A percentile compares a stretch with the other conserved stretches of the same genome.
Evolutionary conservation across 2,329 filamentous ascomycete genomes (phyloP).

Genomic region (Penicillium sp.): DNA sequence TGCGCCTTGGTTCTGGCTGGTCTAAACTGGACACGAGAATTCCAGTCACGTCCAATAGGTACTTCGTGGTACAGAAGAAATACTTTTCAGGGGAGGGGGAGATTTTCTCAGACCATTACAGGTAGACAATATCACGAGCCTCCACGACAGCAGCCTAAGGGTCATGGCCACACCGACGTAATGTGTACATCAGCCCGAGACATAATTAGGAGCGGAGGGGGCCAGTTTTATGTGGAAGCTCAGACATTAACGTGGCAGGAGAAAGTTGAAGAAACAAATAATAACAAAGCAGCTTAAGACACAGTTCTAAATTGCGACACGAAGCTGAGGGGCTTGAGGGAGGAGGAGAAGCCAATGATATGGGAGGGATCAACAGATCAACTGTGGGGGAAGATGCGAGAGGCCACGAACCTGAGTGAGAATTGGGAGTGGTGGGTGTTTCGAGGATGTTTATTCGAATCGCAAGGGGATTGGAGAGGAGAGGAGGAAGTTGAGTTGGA

Average conservation of each 20-base stretch:
- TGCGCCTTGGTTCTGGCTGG: background rate
- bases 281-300: slow-evolving; percentile 12
- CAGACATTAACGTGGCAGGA: slow-evolving; percentile 25
- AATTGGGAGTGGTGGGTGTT: background rate
- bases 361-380: slow-evolving; percentile 21
- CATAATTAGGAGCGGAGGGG: slow-evolving; percentile 18
- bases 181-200: slow-evolving; percentile 10
- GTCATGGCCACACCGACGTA: slow-evolving; percentile 7
- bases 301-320: slow-evolving; percentile 12
- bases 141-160: slow-evolving; percentile 15
- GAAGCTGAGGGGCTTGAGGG: slow-evolving; percentile 4
- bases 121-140: slow-evolving; percentile 19
- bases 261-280: slow-evolving; percentile 10
- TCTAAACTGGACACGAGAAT: slow-evolving; percentile 16
- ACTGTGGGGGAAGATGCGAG: slow-evolving; percentile 13
- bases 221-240: slow-evolving; percentile 1
- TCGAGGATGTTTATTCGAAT: background rate
- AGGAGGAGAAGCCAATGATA: slow-evolving; percentile 1
- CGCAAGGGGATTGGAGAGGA: background rate
- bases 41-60: slow-evolving; percentile 16
- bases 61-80: slow-evolving; percentile 17
- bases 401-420: slow-evolving; percentile 16
- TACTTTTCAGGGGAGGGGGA: slow-evolving; percentile 4
- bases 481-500: slow-evolving; percentile 1
- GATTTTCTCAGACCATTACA: slow-evolving; percentile 11